A percentile compares a stretch with the other conserved stretches of the same genome.
phyloP scores from a whole-genome alignment of 2,329 filamentous ascomycete species.

The Pseudogymnoascus sp. region DNA sequence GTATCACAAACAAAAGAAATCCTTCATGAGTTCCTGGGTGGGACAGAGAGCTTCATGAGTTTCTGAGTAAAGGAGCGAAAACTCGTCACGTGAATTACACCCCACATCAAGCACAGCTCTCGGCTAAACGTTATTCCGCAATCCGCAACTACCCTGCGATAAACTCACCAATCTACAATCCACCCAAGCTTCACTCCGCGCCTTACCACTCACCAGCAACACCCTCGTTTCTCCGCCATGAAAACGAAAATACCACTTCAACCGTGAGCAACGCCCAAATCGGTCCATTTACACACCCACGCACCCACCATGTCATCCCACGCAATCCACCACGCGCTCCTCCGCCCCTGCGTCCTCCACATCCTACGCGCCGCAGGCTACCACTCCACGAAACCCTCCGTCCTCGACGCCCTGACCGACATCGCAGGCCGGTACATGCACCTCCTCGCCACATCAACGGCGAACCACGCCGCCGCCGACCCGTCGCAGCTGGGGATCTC shows the following conservation, averaged over 20 bases:
- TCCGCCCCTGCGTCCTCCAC: constrained; percentile 81
- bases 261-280: neutral
- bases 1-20: no score
- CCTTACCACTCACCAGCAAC: neutral
- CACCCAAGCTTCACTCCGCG: neutral
- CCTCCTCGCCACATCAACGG: constrained; percentile 63
- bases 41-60: no score
- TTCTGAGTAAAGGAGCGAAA: no score
- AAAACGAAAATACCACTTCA: neutral
- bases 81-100: neutral
- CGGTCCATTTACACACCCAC: neutral
- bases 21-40: neutral
- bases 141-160: neutral
- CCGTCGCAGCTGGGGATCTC: constrained; percentile 37
- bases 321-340: constrained; percentile 59
- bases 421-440: constrained; percentile 73
- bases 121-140: neutral
- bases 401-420: constrained; percentile 82
- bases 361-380: constrained; percentile 88
- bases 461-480: constrained; percentile 51
- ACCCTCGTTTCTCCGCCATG: neutral
- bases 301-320: neutral
- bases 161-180: neutral
- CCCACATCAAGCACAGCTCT: neutral
- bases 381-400: constrained; percentile 69